Conservation (phyloP, 2,329 filamentous ascomycete species). For the Fusarium sp. region DNA sequence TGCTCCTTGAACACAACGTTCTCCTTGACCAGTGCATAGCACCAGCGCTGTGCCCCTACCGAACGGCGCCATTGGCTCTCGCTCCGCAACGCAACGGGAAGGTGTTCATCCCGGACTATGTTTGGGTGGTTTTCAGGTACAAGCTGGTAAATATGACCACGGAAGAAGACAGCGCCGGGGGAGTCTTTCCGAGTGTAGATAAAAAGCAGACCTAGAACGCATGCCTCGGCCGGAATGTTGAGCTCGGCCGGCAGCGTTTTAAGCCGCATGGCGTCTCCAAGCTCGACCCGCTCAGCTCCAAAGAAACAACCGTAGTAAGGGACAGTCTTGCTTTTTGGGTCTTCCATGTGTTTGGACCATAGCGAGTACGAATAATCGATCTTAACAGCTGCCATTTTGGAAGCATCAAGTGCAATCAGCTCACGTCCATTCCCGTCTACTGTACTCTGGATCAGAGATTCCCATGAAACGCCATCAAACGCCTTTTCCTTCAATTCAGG, state of each 20-base stretch:
- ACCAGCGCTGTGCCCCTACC: constrained; percentile 52
- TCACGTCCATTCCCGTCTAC: constrained; percentile 56
- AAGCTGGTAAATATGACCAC: constrained; percentile 56
- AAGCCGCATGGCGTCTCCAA: constrained; percentile 63
- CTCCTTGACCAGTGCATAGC: constrained; percentile 57
- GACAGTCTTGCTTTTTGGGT: constrained; percentile 49
- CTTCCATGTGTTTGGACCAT: constrained; percentile 55
- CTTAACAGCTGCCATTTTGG: constrained; percentile 63
- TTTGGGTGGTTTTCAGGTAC: constrained; percentile 48
- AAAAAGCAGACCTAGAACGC: constrained; percentile 55
- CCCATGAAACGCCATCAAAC: constrained; percentile 60
- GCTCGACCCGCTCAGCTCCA: constrained; percentile 62
- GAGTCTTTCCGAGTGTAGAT: constrained; percentile 55
- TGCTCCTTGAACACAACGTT: constrained; percentile 61
- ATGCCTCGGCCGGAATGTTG: constrained; percentile 48
- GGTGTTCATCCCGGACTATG: constrained; percentile 52
- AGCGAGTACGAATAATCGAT: constrained; percentile 63
- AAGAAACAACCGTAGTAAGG: constrained; percentile 63
- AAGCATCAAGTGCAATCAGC: constrained; percentile 60
- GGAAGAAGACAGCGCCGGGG: constrained; percentile 55
- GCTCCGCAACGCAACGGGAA: constrained; percentile 57
- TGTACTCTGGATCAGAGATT: constrained; percentile 50
- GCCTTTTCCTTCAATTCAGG: constrained; percentile 54
- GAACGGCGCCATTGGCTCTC: constrained; percentile 55
- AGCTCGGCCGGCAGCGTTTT: constrained; percentile 55